Conservation (phyloP, 305 asterid genomes). For the Fraxinus platypoda region DNA sequence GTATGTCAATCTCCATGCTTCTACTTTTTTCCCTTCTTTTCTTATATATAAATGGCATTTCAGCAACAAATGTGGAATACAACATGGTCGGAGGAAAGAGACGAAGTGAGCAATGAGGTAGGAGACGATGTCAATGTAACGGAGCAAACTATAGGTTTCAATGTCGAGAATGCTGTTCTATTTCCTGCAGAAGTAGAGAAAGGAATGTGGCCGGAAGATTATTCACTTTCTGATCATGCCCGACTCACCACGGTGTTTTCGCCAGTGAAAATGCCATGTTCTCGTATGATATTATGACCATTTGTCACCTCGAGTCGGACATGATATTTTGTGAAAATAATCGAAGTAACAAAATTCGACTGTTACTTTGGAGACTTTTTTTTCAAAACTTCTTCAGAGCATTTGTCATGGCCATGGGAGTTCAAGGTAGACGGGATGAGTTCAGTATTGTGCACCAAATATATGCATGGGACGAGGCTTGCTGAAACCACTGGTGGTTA, state of each 20-base stretch:
- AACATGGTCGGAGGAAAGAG: constrained; percentile 52
- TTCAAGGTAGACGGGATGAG: not conserved
- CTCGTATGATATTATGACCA: constrained; percentile 40
- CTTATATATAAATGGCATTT: constrained; percentile 6
- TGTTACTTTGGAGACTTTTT: not conserved
- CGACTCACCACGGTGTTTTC: constrained; percentile 86
- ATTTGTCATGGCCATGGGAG: not conserved
- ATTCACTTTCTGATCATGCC: constrained; percentile 94
- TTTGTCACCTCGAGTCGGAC: not conserved
- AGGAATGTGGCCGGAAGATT: constrained; percentile 92
- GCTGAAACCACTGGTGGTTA: not conserved
- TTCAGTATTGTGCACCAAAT: not conserved
- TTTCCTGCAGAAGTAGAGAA: constrained; percentile 93
- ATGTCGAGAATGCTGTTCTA: constrained; percentile 80
- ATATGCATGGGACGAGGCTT: not conserved
- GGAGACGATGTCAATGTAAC: constrained; percentile 42
- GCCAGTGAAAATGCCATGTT: constrained; percentile 80
- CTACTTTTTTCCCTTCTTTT: not conserved
- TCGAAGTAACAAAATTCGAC: not conserved
- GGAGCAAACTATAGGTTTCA: constrained; percentile 75
- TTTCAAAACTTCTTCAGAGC: not conserved
- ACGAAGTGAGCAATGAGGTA: constrained; percentile 34
- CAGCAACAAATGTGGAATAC: constrained; percentile 88
- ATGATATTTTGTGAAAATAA: not conserved
- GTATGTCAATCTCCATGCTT: not conserved